Evolutionary conservation across 768 basidiomycete genomes (phyloP), one percentile per base, ranked within the genome.

Genomic region (Pseudohyphozyma bogoriensis): DNA sequence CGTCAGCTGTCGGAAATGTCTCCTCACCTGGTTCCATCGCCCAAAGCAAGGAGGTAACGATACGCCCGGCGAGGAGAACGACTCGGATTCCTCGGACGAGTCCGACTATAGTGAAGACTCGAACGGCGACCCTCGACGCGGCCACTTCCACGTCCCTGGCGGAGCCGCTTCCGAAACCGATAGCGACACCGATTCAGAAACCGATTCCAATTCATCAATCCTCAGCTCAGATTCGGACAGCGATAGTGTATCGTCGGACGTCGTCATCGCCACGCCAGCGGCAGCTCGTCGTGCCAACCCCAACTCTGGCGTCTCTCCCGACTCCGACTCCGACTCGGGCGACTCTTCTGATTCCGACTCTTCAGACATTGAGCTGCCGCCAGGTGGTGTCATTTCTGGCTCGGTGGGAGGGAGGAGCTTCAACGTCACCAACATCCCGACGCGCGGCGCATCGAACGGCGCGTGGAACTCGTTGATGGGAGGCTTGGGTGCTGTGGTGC

Each of bases 11-110:
- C 65, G 65, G 32, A 59, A 59, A n/a, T 66, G 65, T 40, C 58
- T 66, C 20, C 31, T 59, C 51, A 62, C 40, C 53, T 66, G 65
- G 65, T 66, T 66, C 58, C 62, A 59, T 52, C 65, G 51, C 15
- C 36, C 51, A 7, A 36, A 52, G 16, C 51, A 35, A 24, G n/a
- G 24, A 7, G 47, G 28, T 11, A 18, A 52, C 15, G 33, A 12
- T 18, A 20, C 24, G 11, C n/a, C 35, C 8, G 47, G 28, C 18
- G 8, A 16, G 2, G 3, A 26, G 15, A 16, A 29, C 29, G 24
- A 31, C 7, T 49, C 47, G 47, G 6, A 31, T 13, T 13, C 28
- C 47, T 49, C 47, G 47, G 28, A 29, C 47, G 40, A n/a, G 9
- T 42, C 40, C 9, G 47, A 49, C n/a, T n/a, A n/a, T n/a, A n/a